Conservation (phyloP, 768 basidiomycete genomes). For the Tulasnella calospora region DNA sequence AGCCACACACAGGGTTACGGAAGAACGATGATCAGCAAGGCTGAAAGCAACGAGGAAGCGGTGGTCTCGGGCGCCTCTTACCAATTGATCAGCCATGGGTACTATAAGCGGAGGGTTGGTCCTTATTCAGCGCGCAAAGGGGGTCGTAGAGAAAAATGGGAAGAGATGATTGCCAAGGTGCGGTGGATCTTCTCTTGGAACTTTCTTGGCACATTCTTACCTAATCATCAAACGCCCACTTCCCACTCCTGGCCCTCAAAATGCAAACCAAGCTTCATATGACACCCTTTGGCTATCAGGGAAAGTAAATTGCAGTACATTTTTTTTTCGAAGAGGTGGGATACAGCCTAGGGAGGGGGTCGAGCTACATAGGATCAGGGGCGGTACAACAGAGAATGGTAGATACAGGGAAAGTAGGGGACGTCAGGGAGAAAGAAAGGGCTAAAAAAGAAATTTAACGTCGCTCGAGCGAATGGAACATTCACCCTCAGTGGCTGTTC, state of each 20-base stretch:
- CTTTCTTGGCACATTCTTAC: not conserved
- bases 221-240: not conserved
- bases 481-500: not conserved
- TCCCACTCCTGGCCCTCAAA: no score
- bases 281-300: no score
- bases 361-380: no score
- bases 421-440: not conserved
- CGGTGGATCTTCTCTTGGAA: not conserved
- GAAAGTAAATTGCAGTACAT: no score
- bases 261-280: no score
- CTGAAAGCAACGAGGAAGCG: not conserved
- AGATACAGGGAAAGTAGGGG: no score
- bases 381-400: no score
- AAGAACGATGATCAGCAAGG: no score
- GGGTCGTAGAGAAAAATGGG: not conserved
- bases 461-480: not conserved
- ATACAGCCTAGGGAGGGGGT: no score
- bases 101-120: not conserved
- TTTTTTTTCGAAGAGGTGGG: no score
- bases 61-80: no score
- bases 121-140: not conserved
- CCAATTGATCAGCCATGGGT: not conserved
- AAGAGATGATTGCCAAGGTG: not conserved
- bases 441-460: not conserved
- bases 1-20: no score